These are phyloP conservation scores for Setomelanomma holmii DNA, from an alignment of 2,329 filamentous ascomycete genomes.

Conservation along the genomic window DNA sequence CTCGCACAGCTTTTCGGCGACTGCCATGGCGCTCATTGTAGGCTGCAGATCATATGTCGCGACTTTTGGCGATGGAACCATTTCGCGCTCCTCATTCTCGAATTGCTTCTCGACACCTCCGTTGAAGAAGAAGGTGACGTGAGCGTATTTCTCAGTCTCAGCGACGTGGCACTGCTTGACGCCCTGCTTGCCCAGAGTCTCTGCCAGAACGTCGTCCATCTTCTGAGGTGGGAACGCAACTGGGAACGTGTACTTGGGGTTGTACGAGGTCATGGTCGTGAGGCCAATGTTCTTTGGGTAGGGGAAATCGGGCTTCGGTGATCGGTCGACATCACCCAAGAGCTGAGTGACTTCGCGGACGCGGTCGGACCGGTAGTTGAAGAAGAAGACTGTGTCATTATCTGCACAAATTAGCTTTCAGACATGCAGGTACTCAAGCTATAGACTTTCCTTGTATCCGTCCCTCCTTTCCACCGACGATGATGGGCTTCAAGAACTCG, in stretches of 20 bases:
- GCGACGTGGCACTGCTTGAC: conserved; percentile 95
- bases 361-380: conserved; percentile 99
- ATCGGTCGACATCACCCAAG: conserved; percentile 89
- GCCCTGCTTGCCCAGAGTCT: conserved; percentile 90
- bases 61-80: conserved; percentile 94
- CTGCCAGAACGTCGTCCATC: conserved; percentile 98
- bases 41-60: conserved; percentile 94
- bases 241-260: conserved; percentile 89
- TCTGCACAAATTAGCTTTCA: conserved; percentile 61
- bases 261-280: conserved; percentile 99
- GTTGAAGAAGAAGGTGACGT: conserved; percentile 99
- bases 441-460: conserved; percentile 76
- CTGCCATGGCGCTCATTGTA: conserved; percentile 91
- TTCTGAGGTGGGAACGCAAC: conserved; percentile 92
- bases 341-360: conserved; percentile 96
- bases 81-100: conserved; percentile 87
- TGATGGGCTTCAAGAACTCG: conserved; percentile 98
- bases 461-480: conserved; percentile 83
- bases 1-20: conserved; percentile 89
- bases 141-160: conserved; percentile 99
- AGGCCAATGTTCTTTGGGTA: conserved; percentile 89
- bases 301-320: conserved; percentile 86
- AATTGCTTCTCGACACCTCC: conserved; percentile 97
- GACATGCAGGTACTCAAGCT: conserved; percentile 37
- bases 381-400: conserved; percentile 96